Evolutionary conservation across 2,329 filamentous ascomycete species (phyloP), one percentile per base, ranked within the genome.

Genomic region (Fusarium sp.): DNA sequence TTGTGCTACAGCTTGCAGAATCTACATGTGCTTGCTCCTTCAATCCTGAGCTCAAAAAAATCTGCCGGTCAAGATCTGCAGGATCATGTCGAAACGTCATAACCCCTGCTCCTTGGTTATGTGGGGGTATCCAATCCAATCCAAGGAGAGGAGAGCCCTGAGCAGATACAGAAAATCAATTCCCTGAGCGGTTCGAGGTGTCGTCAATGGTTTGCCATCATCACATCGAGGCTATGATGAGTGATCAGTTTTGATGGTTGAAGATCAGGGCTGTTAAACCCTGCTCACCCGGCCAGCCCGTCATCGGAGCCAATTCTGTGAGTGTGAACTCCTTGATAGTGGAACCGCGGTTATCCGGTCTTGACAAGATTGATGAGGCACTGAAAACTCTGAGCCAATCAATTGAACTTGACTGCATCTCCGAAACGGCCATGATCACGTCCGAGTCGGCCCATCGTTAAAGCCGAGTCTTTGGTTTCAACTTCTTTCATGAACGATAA

Each of bases 41-140:
- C 38, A 33, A 37, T 33, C 44, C 42, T 49, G 41, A 54, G 49
- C 64, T 68, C 64, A 37, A 23, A 43, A 38, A 38, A 53, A 63
- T 55, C 57, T 63, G 65, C 69, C 68, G 72, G 48, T 46, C 52
- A 72, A 31, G 70, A 74, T 74, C 69, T 73, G 61, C 71, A 63
- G 33, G 52, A 59, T 63, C 55, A 29, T 59, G 47, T 52, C 46
- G 46, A 39, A 71, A 70, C 66, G 72, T 67, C 72, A 74, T 69
- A 39, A 37, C 66, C 64, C 70, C 58, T 73, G 68, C 24, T 47
- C 23, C 18, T 54, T n/a, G 38, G 29, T 42, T 57, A 50, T 56
- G 66, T 71, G 72, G 70, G 66, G 63, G 55, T 21, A 16, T 33
- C 48, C 43, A 66, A 48, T 26, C 58, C 55, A 53, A 64, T 55